Evolutionary conservation across 2,329 filamentous ascomycete genomes (phyloP), one percentile per base, ranked within the genome.

Genomic region (Epichloe coenophiala): DNA sequence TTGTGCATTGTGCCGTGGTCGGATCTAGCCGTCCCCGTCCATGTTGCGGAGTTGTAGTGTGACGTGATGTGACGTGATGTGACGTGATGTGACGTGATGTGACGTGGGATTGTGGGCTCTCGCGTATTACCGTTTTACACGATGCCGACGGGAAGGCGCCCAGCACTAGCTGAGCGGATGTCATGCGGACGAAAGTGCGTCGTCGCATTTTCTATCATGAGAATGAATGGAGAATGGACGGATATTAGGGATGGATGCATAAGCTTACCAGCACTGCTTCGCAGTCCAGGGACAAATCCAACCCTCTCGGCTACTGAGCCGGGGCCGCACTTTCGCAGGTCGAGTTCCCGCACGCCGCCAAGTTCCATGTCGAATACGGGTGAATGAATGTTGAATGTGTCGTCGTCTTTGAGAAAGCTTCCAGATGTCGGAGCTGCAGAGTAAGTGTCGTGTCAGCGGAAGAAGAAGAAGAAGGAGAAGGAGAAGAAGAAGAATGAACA

Each of bases 201-300:
- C 38, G 17, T 7, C 38, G 38, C 38, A 40, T 19, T 2, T 8
- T 40, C 17, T 17, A 2, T 17, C 17, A 17, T 17, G 17, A 17
- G 17, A 17, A 17, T 17, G 17, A 2, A 17, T 17, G 17, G 17
- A 17, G 17, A 17, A 17, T 17, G 17, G 2, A 1, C 0, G 2
- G 38, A 40, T 27, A 8, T 17, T 17, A 17, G 17, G 17, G 13
- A 38, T 13, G 37, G 13, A 38, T 13, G 37, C 2, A 42, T 1
- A 42, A 48, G 31, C 77, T 74, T 64, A 81, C 78, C 77, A 61
- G 78, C 73, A 61, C 77, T 80, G 54, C 76, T 78, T 60, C 74
- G 78, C 49, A 81, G 65, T 35, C 72, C 78, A 3, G 78, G 77
- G 41, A 81, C 72, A 40, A 73, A 68, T 61, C 74, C 78, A 64